phyloP scores from a whole-genome alignment of 2,329 filamentous ascomycete species.

The Knufia petricola region DNA sequence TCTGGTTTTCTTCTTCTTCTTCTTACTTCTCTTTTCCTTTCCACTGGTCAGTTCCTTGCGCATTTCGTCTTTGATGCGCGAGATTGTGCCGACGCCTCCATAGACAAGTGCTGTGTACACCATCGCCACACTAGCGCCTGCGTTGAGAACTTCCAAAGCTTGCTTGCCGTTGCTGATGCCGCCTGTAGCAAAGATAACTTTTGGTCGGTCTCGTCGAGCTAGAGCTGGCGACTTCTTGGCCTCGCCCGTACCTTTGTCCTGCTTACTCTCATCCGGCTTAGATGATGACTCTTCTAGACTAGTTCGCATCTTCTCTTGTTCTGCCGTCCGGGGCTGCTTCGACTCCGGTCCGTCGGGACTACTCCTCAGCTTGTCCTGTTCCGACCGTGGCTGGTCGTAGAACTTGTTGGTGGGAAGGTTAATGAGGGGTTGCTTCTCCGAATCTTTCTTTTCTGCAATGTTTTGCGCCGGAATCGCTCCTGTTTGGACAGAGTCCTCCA shows the following conservation, averaged over 20 bases:
- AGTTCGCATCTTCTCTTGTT: not conserved
- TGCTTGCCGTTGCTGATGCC: constrained; percentile 84
- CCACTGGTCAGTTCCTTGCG: constrained; percentile 26
- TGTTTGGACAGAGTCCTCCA: constrained; percentile 13
- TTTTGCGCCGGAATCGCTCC: constrained; percentile 10
- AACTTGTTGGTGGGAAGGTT: constrained; percentile 13
- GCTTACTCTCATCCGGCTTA: no score
- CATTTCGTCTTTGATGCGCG: constrained; percentile 41
- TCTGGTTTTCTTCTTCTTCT: not conserved
- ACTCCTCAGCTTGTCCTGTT: constrained; percentile 8
- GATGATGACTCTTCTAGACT: not conserved
- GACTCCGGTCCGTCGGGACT: constrained; percentile 4
- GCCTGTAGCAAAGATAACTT: constrained; percentile 87
- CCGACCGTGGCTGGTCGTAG: constrained; percentile 12
- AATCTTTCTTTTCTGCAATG: constrained; percentile 8
- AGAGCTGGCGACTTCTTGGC: constrained; percentile 7
- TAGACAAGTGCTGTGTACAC: constrained; percentile 72
- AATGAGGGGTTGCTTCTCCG: constrained; percentile 16
- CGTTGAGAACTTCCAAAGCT: constrained; percentile 70
- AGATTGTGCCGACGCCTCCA: constrained; percentile 53
- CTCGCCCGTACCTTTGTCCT: no score
- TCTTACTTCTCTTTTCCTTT: not conserved
- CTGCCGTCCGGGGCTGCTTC: not conserved
- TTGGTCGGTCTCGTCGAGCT: constrained; percentile 32
- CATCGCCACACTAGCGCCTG: constrained; percentile 84